Percentiles rank a stretch among this genome's conserved stretches.
phyloP scores from a whole-genome alignment of 306 rosid genomes.

The Morella rubra region DNA sequence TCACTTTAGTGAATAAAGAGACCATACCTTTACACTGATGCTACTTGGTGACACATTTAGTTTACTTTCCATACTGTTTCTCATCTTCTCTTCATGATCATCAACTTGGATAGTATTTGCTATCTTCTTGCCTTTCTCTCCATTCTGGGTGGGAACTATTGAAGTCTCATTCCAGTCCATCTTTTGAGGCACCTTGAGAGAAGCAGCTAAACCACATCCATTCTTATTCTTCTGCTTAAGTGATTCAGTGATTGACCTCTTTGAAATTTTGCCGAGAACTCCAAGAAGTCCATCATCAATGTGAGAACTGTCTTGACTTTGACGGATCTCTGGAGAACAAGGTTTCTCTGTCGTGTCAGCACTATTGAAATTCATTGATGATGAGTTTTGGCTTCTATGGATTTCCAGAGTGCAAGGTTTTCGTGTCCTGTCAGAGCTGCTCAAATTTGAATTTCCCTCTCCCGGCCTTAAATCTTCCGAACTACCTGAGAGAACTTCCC shows the following conservation, averaged over 20 bases:
- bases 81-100: conserved; percentile 28
- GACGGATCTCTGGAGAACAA: conserved; percentile 9
- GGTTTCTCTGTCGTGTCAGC: conserved; percentile 27
- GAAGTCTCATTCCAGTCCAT: conserved; percentile 29
- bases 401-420: conserved; percentile 10
- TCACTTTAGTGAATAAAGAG: conserved; percentile 24
- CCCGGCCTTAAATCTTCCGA: conserved; percentile 34
- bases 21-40: conserved; percentile 41
- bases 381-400: conserved; percentile 13
- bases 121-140: conserved; percentile 26
- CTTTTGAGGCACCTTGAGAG: conserved; percentile 25
- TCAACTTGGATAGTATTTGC: conserved; percentile 27
- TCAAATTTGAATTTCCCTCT: conserved; percentile 28
- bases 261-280: conserved; percentile 22
- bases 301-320: conserved; percentile 17
- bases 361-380: conserved; percentile 15
- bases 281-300: conserved; percentile 19
- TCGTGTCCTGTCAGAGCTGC: conserved; percentile 30
- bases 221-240: conserved; percentile 32
- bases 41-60: conserved; percentile 37
- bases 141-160: conserved; percentile 26
- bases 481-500: conserved; percentile 39
- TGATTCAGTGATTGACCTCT: conserved; percentile 16
- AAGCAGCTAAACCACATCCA: conserved; percentile 14
- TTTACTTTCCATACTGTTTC: conserved; percentile 25